A percentile compares a stretch with the other conserved stretches of the same genome.
Conservation (phyloP, 768 basidiomycete species). For the Trametes cinnabarina region DNA sequence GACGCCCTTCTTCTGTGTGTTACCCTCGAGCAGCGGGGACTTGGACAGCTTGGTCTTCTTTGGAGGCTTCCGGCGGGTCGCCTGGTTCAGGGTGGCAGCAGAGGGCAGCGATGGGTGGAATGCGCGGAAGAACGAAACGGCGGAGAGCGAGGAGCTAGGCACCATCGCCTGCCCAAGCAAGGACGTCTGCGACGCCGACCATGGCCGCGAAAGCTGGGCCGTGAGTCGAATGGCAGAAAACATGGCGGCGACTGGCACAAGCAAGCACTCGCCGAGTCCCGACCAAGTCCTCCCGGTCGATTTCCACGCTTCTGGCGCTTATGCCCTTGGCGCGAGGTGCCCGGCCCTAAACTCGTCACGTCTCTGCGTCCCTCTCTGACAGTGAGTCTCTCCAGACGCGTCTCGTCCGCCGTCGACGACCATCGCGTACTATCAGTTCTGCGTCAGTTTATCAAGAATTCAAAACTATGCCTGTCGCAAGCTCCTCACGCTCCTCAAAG, state of each 20-base stretch:
- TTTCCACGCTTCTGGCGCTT: background rate
- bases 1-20: constrained; percentile 90
- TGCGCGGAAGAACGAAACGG: constrained; percentile 37
- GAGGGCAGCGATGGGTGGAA: constrained; percentile 65
- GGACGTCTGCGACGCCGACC: constrained; percentile 7
- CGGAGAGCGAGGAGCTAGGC: constrained; percentile 4
- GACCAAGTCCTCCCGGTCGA: background rate
- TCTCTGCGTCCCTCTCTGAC: constrained; percentile 10
- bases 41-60: constrained; percentile 51
- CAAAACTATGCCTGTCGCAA: constrained; percentile 31
- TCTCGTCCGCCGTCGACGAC: constrained; percentile 12
- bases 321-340: constrained; percentile 18
- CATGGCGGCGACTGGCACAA: constrained; percentile 20
- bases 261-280: background rate
- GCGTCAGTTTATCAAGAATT: no score
- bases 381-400: constrained; percentile 21
- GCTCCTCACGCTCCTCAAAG: constrained; percentile 36
- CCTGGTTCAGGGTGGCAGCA: constrained; percentile 79
- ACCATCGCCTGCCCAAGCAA: constrained; percentile 1
- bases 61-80: constrained; percentile 66
- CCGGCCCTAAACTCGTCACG: constrained; percentile 29
- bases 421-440: constrained; percentile 7
- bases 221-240: constrained; percentile 23
- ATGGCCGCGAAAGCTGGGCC: constrained; percentile 9
- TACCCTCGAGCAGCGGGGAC: constrained; percentile 77